A percentile compares a stretch with the other conserved stretches of the same genome.
phyloP scores from a whole-genome alignment of 1,284 basidiomycete genomes.

The Athelia psychrophila region DNA sequence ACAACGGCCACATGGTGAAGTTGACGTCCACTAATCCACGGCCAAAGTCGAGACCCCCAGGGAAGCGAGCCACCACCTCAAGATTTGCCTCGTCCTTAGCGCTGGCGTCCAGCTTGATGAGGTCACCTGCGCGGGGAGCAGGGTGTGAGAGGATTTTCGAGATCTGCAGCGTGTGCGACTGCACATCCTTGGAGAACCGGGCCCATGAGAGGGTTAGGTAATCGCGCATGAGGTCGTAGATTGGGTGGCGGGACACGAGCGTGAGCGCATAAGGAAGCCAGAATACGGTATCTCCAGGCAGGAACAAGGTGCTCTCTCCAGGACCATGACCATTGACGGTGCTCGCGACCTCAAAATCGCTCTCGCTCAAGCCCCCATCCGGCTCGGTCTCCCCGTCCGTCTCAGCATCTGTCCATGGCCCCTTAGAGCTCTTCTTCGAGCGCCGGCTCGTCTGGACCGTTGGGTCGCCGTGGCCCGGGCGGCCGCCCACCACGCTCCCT shows the following conservation, averaged over 20 bases:
- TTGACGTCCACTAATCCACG: slow-evolving; percentile 83
- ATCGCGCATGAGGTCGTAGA: slow-evolving; percentile 92
- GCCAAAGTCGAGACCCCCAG: slow-evolving; percentile 82
- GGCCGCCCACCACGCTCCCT: slow-evolving; percentile 34
- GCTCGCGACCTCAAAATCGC: slow-evolving; percentile 77
- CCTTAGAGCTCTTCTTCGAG: slow-evolving; percentile 53
- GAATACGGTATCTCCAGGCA: slow-evolving; percentile 86
- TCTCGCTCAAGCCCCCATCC: slow-evolving; percentile 74
- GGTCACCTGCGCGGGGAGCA: slow-evolving; percentile 83
- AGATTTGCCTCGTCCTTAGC: slow-evolving; percentile 65
- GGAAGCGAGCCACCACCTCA: slow-evolving; percentile 83
- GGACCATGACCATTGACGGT: slow-evolving; percentile 70
- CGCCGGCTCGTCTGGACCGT: slow-evolving; percentile 51
- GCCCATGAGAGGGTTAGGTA: slow-evolving; percentile 92
- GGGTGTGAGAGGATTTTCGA: slow-evolving; percentile 82
- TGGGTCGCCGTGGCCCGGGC: slow-evolving; percentile 38
- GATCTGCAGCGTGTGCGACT: slow-evolving; percentile 83
- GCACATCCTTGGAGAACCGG: slow-evolving; percentile 88
- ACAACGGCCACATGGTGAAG: slow-evolving; percentile 96
- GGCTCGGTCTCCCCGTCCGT: slow-evolving; percentile 71
- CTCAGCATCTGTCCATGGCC: slow-evolving; percentile 76
- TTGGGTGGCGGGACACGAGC: slow-evolving; percentile 85
- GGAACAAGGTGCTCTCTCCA: slow-evolving; percentile 81
- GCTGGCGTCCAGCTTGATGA: slow-evolving; percentile 77
- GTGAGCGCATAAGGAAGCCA: slow-evolving; percentile 92